These are phyloP conservation scores for Phialophora tarda DNA, from an alignment of 2,329 filamentous ascomycete genomes.

Conservation along the genomic window DNA sequence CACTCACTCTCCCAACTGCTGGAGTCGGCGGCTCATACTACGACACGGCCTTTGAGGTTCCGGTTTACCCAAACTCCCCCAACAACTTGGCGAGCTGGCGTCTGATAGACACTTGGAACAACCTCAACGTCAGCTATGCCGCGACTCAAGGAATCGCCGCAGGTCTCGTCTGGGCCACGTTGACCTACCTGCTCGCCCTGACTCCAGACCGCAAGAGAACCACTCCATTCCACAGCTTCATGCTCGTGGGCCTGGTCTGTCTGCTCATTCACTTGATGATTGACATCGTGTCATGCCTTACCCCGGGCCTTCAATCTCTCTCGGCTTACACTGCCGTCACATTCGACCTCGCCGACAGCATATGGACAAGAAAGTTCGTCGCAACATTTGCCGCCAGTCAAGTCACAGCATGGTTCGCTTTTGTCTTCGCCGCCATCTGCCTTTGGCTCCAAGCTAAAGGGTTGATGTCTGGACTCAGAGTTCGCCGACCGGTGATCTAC, in stretches of 20 bases:
- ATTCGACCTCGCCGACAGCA: constrained; percentile 25
- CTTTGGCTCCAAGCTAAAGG: constrained; percentile 35
- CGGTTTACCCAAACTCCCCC: constrained; percentile 25
- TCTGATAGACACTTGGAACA: constrained; percentile 30
- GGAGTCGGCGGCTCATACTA: constrained; percentile 33
- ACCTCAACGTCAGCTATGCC: constrained; percentile 22
- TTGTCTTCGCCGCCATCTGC: constrained; percentile 30
- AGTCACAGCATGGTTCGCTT: constrained; percentile 27
- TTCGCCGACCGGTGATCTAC: constrained; percentile 21
- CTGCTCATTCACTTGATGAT: constrained; percentile 31
- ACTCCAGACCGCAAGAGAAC: constrained; percentile 33
- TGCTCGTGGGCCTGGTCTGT: constrained; percentile 30
- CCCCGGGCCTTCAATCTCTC: constrained; percentile 25
- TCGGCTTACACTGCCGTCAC: constrained; percentile 31
- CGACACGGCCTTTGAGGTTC: constrained; percentile 28
- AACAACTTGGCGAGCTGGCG: constrained; percentile 26
- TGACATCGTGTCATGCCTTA: constrained; percentile 27
- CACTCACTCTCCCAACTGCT: constrained; percentile 30
- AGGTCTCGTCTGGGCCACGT: constrained; percentile 31
- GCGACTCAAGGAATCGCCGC: constrained; percentile 26
- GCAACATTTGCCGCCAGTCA: constrained; percentile 20
- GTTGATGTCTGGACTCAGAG: constrained; percentile 28
- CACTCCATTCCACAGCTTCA: constrained; percentile 31
- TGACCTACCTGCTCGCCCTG: constrained; percentile 35
- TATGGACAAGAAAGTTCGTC: constrained; percentile 26